phyloP scores from a whole-genome alignment of 2,329 filamentous ascomycete genomes.

The Aspergillus piperis region DNA sequence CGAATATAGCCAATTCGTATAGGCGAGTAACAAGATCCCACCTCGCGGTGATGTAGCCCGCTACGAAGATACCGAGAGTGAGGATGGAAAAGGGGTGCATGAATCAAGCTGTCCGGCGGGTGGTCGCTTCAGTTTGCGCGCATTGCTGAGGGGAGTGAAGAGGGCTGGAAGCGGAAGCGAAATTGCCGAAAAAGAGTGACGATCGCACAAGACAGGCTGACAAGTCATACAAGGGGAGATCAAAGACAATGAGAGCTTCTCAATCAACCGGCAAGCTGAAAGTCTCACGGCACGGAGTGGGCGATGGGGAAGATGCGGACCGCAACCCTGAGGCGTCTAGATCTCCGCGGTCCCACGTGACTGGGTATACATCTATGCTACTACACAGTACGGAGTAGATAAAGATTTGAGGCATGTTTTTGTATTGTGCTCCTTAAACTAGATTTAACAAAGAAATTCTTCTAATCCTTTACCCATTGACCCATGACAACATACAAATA shows the following conservation, averaged over 20 bases:
- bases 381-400: background rate
- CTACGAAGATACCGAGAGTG: conserved; percentile 97
- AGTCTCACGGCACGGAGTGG: background rate
- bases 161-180: background rate
- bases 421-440: background rate
- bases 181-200: conserved; percentile 5
- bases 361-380: background rate
- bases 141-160: conserved; percentile 30
- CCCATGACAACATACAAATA: background rate
- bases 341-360: conserved; percentile 16
- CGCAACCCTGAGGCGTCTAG: conserved; percentile 10
- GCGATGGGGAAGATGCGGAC: conserved; percentile 2
- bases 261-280: background rate
- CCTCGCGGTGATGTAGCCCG: conserved; percentile 98
- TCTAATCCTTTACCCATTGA: background rate
- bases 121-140: conserved; percentile 29
- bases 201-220: background rate
- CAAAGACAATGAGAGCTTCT: background rate
- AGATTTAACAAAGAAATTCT: background rate
- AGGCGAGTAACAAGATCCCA: conserved; percentile 97
- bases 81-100: conserved; percentile 99
- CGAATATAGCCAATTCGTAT: conserved; percentile 95
- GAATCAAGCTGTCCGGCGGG: conserved; percentile 39
- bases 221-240: background rate
- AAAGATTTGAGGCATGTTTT: background rate